These are phyloP conservation scores for Pisolithus thermaeus DNA, from an alignment of 1,284 basidiomycete genomes.

Conservation along the genomic window DNA sequence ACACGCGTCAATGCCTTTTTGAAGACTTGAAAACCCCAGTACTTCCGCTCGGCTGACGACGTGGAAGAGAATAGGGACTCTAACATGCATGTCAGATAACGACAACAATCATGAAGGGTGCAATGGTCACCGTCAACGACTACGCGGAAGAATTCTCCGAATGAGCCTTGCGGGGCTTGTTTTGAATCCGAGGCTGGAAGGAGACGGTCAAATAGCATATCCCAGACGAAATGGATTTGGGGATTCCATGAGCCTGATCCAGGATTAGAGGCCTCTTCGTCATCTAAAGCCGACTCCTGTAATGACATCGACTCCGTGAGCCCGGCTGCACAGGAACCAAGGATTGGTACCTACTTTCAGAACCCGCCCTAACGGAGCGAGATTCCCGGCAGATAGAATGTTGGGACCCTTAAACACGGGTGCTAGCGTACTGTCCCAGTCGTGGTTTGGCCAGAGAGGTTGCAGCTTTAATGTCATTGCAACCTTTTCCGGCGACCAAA, in stretches of 20 bases:
- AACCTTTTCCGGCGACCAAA: conserved; percentile 87
- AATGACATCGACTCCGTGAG: conserved; percentile 5
- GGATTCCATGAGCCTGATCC: conserved; percentile 77
- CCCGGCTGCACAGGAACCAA: neutral
- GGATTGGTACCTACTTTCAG: conserved; percentile 54
- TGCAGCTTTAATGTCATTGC: conserved; percentile 76
- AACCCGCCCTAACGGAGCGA: conserved; percentile 69
- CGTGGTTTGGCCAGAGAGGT: conserved; percentile 47
- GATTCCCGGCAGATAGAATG: conserved; percentile 66
- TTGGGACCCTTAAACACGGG: conserved; percentile 75
- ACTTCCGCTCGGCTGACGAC: conserved; percentile 86
- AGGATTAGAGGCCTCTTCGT: conserved; percentile 40
- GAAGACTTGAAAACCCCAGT: conserved; percentile 94
- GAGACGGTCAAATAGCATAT: conserved; percentile 72
- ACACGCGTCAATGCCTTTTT: conserved; percentile 74
- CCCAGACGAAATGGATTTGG: conserved; percentile 92
- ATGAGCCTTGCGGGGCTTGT: conserved; percentile 51
- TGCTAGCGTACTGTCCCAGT: conserved; percentile 66
- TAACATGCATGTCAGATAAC: conserved; percentile 27
- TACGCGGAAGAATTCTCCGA: conserved; percentile 86
- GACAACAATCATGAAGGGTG: neutral
- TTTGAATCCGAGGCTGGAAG: conserved; percentile 44
- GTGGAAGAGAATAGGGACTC: conserved; percentile 85
- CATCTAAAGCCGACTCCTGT: conserved; percentile 57
- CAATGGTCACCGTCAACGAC: conserved; percentile 76